These are phyloP conservation scores for Pseudogymnoascus sp. DNA, from an alignment of 2,329 filamentous ascomycete species.

Conservation along the genomic window DNA sequence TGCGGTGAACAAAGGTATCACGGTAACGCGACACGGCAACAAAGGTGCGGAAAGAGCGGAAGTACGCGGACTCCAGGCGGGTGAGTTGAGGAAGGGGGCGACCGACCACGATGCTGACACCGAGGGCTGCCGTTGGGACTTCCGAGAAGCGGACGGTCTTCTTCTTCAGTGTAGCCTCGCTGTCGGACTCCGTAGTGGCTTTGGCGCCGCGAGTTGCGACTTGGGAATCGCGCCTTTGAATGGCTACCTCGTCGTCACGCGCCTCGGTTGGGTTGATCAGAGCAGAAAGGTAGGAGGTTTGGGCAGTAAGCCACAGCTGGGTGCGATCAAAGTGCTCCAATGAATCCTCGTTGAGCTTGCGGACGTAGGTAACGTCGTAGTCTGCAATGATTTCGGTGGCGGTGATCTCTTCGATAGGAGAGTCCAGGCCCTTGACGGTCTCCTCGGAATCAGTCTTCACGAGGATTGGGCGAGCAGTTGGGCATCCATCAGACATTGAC, in stretches of 20 bases:
- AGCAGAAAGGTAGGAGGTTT: conserved; percentile 67
- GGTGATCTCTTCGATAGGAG: conserved; percentile 43
- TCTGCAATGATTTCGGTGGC: conserved; percentile 60
- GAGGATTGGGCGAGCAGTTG: conserved; percentile 54
- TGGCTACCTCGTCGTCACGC: conserved; percentile 24
- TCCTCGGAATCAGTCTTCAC: conserved; percentile 31
- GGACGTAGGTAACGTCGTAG: conserved; percentile 68
- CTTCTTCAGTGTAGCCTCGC: conserved; percentile 42
- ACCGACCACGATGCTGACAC: conserved; percentile 27
- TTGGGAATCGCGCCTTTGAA: conserved; percentile 22
- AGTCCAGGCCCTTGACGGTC: conserved; percentile 30
- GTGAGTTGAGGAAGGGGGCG: conserved; percentile 43
- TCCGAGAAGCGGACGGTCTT: conserved; percentile 73
- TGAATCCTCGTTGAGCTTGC: conserved; percentile 63
- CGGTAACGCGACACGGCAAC: conserved; percentile 55
- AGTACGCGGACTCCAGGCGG: conserved; percentile 71
- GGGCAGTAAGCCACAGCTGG: conserved; percentile 75
- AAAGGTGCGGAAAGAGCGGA: conserved; percentile 75
- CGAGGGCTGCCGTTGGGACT: conserved; percentile 17
- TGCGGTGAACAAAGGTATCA: conserved; percentile 79
- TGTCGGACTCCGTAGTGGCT: conserved; percentile 17
- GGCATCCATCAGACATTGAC: conserved; percentile 51
- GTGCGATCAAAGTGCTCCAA: conserved; percentile 76
- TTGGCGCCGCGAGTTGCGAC: background rate
- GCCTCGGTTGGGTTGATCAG: conserved; percentile 51